Evolutionary conservation across 208 protist genomes (phyloP).

Genomic region (Lotmaria passim): DNA sequence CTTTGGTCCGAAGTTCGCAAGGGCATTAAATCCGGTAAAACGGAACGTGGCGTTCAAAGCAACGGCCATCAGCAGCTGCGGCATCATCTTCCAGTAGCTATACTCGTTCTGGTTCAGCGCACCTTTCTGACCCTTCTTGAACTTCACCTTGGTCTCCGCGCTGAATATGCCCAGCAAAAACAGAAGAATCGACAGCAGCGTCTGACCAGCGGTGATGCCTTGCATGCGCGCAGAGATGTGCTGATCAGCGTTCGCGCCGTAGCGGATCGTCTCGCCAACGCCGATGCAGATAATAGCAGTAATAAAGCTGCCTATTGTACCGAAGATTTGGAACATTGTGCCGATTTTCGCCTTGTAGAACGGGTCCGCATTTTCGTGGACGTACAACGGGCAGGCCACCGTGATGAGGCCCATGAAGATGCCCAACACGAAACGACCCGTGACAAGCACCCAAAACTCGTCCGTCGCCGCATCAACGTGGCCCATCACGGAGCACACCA

Average conservation of each 20-base stretch:
- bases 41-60: conserved; percentile 44
- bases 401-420: conserved; percentile 46
- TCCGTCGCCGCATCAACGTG: conserved; percentile 29
- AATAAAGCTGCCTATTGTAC: conserved; percentile 49
- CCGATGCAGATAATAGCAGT: conserved; percentile 35
- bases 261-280: conserved; percentile 32
- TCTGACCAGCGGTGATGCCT: conserved; percentile 39
- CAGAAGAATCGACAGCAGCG: conserved; percentile 33
- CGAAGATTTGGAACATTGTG: conserved; percentile 56
- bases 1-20: conserved; percentile 64
- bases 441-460: conserved; percentile 52
- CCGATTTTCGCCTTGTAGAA: conserved; percentile 33
- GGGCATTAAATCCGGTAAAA: conserved; percentile 67
- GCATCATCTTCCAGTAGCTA: conserved; percentile 34
- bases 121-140: background rate
- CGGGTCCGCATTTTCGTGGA: conserved; percentile 47
- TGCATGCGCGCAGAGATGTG: conserved; percentile 42
- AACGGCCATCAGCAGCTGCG: conserved; percentile 38
- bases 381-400: conserved; percentile 58
- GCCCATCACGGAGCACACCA: conserved; percentile 36
- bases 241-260: conserved; percentile 29
- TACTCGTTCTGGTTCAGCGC: conserved; percentile 7
- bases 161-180: conserved; percentile 23
- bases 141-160: conserved; percentile 17
- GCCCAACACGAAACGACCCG: conserved; percentile 55